These are phyloP conservation scores for Chrysoporthe austroafricana DNA, from an alignment of 2,329 filamentous ascomycete species.

Conservation along the genomic window DNA sequence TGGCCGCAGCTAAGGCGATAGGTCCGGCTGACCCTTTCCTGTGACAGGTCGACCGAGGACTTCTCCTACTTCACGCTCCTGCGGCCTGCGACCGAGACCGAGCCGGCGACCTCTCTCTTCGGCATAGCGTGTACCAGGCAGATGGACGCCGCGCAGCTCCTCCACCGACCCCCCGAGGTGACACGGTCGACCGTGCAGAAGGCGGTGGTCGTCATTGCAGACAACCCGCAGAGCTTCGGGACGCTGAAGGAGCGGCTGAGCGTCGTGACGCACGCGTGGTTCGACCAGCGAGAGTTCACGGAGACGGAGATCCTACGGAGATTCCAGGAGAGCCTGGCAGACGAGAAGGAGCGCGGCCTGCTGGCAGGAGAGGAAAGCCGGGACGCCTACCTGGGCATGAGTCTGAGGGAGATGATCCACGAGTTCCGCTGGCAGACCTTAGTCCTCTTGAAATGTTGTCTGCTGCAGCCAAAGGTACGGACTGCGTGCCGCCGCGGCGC, in stretches of 20 bases:
- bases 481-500: background rate
- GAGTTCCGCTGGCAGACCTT: slow-evolving; percentile 95
- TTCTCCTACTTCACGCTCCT: slow-evolving; percentile 98
- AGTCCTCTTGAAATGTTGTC: slow-evolving; percentile 88
- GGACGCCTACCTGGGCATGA: slow-evolving; percentile 88
- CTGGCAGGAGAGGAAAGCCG: slow-evolving; percentile 71
- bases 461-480: slow-evolving; percentile 88
- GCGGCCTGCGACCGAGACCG: slow-evolving; percentile 57
- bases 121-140: slow-evolving; percentile 95
- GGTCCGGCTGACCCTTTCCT: background rate
- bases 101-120: slow-evolving; percentile 80
- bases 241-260: slow-evolving; percentile 87
- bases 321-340: slow-evolving; percentile 86
- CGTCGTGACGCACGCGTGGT: slow-evolving; percentile 94
- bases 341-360: slow-evolving; percentile 62
- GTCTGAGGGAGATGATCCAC: slow-evolving; percentile 86
- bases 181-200: slow-evolving; percentile 98
- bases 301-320: slow-evolving; percentile 87
- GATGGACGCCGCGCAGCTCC: slow-evolving; percentile 76
- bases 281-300: slow-evolving; percentile 89
- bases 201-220: slow-evolving; percentile 92
- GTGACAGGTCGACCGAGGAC: slow-evolving; percentile 78
- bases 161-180: slow-evolving; percentile 82
- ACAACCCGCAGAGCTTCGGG: slow-evolving; percentile 87
- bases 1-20: background rate